phyloP scores from a whole-genome alignment of 2,329 filamentous ascomycete genomes.

The Epichloe gansuensis region DNA sequence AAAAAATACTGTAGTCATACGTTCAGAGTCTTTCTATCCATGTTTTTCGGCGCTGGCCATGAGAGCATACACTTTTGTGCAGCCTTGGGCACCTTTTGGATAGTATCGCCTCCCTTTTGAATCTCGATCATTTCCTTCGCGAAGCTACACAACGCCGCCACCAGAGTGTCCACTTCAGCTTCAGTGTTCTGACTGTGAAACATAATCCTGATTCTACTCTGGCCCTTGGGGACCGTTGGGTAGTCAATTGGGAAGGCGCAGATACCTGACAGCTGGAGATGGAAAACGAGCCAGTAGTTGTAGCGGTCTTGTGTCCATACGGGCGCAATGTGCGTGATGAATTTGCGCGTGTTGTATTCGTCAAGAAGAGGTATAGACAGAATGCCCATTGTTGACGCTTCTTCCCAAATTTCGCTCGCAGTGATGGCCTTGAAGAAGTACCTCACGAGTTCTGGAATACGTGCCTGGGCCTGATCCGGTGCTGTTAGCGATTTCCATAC shows the following conservation, averaged over 20 bases:
- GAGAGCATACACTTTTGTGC: not conserved
- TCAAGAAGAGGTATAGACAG: conserved; percentile 17
- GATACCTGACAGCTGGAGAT: conserved; percentile 11
- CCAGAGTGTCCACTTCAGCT: conserved; percentile 17
- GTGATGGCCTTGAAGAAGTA: conserved; percentile 17
- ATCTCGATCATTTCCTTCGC: conserved; percentile 9
- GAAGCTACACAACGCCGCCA: conserved; percentile 4
- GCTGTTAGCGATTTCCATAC: no score
- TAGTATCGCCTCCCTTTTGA: not conserved
- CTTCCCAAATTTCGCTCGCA: conserved; percentile 11
- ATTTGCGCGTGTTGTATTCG: conserved; percentile 13
- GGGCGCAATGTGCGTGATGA: conserved; percentile 19
- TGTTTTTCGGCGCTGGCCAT: not conserved
- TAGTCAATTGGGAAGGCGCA: conserved; percentile 19
- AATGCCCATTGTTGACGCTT: conserved; percentile 14
- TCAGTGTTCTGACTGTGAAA: conserved; percentile 29
- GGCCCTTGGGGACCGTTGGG: conserved; percentile 27
- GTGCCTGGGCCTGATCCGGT: not conserved
- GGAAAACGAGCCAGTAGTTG: conserved; percentile 13
- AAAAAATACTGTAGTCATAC: no score
- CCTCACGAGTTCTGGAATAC: conserved; percentile 9
- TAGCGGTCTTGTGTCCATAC: conserved; percentile 15
- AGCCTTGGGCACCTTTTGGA: not conserved
- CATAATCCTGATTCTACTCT: conserved; percentile 24
- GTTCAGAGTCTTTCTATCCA: no score